Conservation (phyloP, 352 stramenopile species). For the Blastocystis sp. region DNA sequence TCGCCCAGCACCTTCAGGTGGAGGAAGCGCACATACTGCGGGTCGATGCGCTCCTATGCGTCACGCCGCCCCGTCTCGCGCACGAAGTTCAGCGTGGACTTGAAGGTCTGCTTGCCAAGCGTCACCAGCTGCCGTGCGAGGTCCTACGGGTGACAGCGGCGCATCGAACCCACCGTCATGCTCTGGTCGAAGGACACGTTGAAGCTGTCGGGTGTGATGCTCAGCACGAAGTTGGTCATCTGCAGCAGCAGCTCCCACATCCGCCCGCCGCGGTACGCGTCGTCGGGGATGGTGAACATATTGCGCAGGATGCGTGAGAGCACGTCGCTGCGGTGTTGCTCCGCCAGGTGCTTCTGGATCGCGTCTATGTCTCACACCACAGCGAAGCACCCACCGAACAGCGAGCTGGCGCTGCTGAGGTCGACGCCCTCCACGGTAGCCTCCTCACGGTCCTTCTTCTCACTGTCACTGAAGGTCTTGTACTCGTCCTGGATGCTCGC, state of each 20-base stretch:
- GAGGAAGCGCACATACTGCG: slow-evolving; percentile 45
- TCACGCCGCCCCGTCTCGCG: background rate
- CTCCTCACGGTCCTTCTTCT: slow-evolving; percentile 51
- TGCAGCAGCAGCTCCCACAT: slow-evolving; percentile 56
- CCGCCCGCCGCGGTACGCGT: slow-evolving; percentile 22
- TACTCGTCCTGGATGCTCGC: slow-evolving; percentile 21
- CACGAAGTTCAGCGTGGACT: background rate
- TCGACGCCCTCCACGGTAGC: slow-evolving; percentile 42
- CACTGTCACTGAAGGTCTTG: slow-evolving; percentile 13
- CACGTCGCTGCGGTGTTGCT: slow-evolving; percentile 16
- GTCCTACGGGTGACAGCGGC: background rate
- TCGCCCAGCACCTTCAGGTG: slow-evolving; percentile 58
- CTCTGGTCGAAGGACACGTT: slow-evolving; percentile 7
- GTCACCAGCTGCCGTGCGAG: background rate
- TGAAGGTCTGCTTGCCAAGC: background rate
- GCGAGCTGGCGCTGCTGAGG: slow-evolving; percentile 1
- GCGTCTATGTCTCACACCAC: slow-evolving; percentile 19
- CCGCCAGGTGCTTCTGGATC: slow-evolving; percentile 28
- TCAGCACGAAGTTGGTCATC: slow-evolving; percentile 39
- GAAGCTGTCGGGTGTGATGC: background rate
- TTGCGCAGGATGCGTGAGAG: slow-evolving; percentile 37
- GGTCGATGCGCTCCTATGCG: slow-evolving; percentile 36
- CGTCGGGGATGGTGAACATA: slow-evolving; percentile 23
- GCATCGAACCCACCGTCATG: background rate
- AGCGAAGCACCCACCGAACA: slow-evolving; percentile 12